Evolutionary conservation across 1,139 yeast species (phyloP), one percentile per base, ranked within the genome.

Genomic region (Kodamaea ohmeri): DNA sequence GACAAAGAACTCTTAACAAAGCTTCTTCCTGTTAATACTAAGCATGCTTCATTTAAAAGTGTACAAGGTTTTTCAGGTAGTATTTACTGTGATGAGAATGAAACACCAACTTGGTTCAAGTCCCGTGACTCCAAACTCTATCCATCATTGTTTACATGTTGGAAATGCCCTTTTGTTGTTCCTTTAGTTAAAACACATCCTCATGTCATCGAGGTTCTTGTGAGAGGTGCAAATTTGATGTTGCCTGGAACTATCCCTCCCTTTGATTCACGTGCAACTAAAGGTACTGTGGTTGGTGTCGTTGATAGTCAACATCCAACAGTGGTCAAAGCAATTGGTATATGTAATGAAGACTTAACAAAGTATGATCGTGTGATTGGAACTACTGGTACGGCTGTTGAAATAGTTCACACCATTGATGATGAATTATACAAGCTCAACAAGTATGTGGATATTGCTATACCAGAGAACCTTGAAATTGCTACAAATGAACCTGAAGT

Each of bases 191-290:
- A 65, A 39, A 90, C 97, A 0, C 92, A 87, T 55, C 77, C 78
- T 9, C 78, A 73, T 49, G 96, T 92, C 2, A 70, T 90, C 14
- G 58, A 65, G 36, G 76, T 76, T 40, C 61, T 89, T 20, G 65
- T 71, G 25, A 78, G 76, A 43, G 97, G 97, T 6, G 97, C 97
- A 0, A 83, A 90, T 56, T 67, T 92, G 50, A 90, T 92, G 97
- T 68, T 86, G 25, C 94, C 96, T 0, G 98, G 98, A 0, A 79
- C 92, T 2, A 67, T 85, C 5, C 85, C 88, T 0, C 96, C 96
- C 0, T 82, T 84, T 51, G 88, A 83, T 34, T 36, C 48, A 0
- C 42, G 69, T 29, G 54, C 77, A 4, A 52, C 50, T 2, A 61
- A 61, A 37, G 90, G 83, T 1, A 52, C 71, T 0, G 56, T 83